Base-by-base conservation (phyloP, 768 basidiomycete species). In the Ramaria sp. region DNA sequence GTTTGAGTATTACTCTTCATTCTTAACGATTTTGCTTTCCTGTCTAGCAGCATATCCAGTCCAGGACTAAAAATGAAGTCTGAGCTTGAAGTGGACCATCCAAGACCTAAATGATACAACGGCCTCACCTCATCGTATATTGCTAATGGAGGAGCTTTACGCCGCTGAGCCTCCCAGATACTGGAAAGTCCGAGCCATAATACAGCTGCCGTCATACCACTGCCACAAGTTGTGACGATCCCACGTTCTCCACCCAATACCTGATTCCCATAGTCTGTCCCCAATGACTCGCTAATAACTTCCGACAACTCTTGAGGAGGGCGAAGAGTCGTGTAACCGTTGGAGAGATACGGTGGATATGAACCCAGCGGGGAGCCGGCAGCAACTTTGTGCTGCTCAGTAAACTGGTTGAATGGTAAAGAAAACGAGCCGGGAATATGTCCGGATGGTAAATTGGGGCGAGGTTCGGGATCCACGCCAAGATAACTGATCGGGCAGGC, bases 201-300 rank as follows among this genome's bases (percentile, higher is more conserved):
- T 13, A 97, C 75, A 3, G 81, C 90, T 11, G 95, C 95, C n/a
- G 94, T 96, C 95, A 99, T 97, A 45, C 95, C 95, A 66, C 91
- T 95, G 51, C 95, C 95, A 72, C 95, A 99, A 58, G 78, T 86
- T 12, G 87, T 81, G 5, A 84, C 78, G 31, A 94, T 80, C 20
- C 74, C 66, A 52, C 78, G 73, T 59, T 81, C 70, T 17, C 88
- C 88, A 11, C 74, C 67, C 46, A 86, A 70, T 10, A 94, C 73
- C 42, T 75, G 66, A n/a, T 79, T 69, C 30, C 78, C 74, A 58
- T 76, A 68, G 54, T 79, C 76, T 39, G 68, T 63, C 33, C 91
- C 88, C 33, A 96, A 69, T 17, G 79, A 76, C n/a, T 78, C 69
- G 38, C 77, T 74, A 38, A 97, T 71, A 31, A 78, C 83, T 53